Conservation (phyloP, 371 early-diverging fungal genomes). For the Syncephalastrum contaminatum region DNA sequence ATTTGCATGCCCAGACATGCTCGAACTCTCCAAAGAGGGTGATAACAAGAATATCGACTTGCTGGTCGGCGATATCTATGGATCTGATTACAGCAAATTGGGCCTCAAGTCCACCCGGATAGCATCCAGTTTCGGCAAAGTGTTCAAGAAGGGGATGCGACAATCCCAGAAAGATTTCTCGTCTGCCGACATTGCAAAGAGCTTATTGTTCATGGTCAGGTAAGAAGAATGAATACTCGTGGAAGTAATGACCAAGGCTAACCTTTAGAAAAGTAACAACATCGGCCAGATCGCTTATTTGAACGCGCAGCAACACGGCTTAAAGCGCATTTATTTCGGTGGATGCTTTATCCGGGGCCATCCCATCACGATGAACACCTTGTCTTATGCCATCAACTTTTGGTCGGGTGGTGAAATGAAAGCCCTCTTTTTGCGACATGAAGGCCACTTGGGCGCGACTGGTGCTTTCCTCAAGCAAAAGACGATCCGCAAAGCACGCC, state of each 20-base stretch:
- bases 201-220: slow-evolving; percentile 88
- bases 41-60: slow-evolving; percentile 93
- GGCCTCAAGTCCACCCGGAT: slow-evolving; percentile 91
- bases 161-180: slow-evolving; percentile 60
- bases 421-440: slow-evolving; percentile 94
- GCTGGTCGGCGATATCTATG: slow-evolving; percentile 97
- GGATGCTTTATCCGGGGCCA: slow-evolving; percentile 97
- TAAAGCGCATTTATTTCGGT: slow-evolving; percentile 91
- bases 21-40: slow-evolving; percentile 88
- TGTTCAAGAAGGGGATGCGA: slow-evolving; percentile 77
- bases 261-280: slow-evolving; percentile 77
- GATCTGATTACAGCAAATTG: slow-evolving; percentile 80
- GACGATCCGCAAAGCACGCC: slow-evolving; percentile 47
- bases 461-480: slow-evolving; percentile 78
- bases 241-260: background rate
- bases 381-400: slow-evolving; percentile 94
- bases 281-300: slow-evolving; percentile 98
- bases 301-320: slow-evolving; percentile 91
- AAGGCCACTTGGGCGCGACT: slow-evolving; percentile 95
- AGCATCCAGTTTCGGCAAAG: slow-evolving; percentile 95
- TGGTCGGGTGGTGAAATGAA: slow-evolving; percentile 96
- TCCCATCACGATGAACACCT: slow-evolving; percentile 94
- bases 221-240: slow-evolving; percentile 17
- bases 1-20: slow-evolving; percentile 69
- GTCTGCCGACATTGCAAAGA: slow-evolving; percentile 83